A percentile compares a stretch with the other conserved stretches of the same genome.
Conservation (phyloP, 2,329 filamentous ascomycete species). For the Aspergillus flavus region DNA sequence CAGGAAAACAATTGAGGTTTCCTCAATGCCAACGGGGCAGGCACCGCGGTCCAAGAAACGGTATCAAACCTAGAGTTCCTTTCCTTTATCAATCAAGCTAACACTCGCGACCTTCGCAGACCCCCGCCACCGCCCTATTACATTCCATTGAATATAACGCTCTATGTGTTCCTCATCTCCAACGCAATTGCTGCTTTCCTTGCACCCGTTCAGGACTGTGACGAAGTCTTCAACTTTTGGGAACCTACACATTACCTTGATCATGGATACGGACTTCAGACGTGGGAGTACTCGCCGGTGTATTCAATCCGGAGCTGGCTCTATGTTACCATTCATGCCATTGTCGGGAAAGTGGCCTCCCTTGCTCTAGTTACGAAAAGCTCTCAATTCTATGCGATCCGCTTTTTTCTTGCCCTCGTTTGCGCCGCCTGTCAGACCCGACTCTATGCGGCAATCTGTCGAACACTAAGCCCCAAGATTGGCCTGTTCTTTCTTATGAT, state of each 20-base stretch:
- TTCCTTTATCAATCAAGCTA: not conserved
- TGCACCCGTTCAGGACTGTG: constrained; percentile 94
- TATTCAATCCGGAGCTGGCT: constrained; percentile 96
- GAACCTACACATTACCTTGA: constrained; percentile 93
- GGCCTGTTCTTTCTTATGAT: constrained; percentile 82
- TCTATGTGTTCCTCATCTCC: constrained; percentile 76
- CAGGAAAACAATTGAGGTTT: constrained; percentile 16
- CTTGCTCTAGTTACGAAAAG: constrained; percentile 54
- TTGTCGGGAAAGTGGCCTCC: constrained; percentile 67
- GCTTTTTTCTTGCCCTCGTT: constrained; percentile 70
- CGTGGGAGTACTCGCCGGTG: constrained; percentile 97
- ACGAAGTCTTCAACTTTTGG: constrained; percentile 99
- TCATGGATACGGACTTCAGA: constrained; percentile 91
- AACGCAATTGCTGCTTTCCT: constrained; percentile 77
- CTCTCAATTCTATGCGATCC: constrained; percentile 83
- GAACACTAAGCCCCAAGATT: constrained; percentile 77
- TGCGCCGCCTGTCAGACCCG: constrained; percentile 83
- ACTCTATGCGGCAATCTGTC: constrained; percentile 75
- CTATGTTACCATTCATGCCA: constrained; percentile 79
- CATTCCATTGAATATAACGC: constrained; percentile 72
- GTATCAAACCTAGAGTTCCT: constrained; percentile 19
- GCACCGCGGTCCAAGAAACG: constrained; percentile 29
- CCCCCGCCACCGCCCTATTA: constrained; percentile 54
- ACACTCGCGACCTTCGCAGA: constrained; percentile 21
- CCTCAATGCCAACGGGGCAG: constrained; percentile 8